Evolutionary conservation across 495 filamentous ascomycete species (phyloP).

Genomic region (Hapsidospora chrysogenum): DNA sequence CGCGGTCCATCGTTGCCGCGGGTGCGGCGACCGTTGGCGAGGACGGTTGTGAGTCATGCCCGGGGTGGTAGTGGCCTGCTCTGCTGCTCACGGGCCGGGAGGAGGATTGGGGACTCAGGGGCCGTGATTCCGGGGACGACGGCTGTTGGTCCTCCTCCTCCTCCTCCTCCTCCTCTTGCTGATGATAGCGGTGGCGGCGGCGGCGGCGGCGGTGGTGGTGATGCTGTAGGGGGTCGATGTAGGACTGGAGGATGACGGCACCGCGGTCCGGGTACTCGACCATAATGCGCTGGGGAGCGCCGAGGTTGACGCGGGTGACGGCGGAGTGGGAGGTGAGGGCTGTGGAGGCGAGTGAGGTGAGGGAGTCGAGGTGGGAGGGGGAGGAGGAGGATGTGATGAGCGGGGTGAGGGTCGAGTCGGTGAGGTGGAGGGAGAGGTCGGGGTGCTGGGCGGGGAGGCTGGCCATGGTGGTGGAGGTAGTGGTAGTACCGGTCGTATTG

Average conservation of each 20-base stretch:
- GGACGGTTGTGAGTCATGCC: no score
- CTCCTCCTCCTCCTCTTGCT: no score
- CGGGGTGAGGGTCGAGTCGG: slow-evolving; percentile 23
- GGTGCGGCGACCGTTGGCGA: no score
- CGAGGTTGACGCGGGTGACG: slow-evolving; percentile 18
- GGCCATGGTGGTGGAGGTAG: slow-evolving; percentile 13
- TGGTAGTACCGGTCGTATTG: no score
- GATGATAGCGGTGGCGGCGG: neutral
- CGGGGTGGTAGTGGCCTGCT: no score
- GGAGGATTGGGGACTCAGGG: no score
- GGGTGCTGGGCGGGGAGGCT: slow-evolving; percentile 19
- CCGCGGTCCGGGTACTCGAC: slow-evolving; percentile 18
- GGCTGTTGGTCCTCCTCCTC: no score
- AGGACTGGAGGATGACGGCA: slow-evolving; percentile 18
- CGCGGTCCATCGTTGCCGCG: no score
- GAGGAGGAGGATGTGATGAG: slow-evolving; percentile 21
- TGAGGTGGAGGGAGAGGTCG: slow-evolving; percentile 19
- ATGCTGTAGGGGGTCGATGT: slow-evolving; percentile 10
- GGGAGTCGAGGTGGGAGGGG: slow-evolving; percentile 10
- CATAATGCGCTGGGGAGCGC: slow-evolving; percentile 20
- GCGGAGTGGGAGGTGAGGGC: slow-evolving; percentile 22
- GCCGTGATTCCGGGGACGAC: slow-evolving; percentile 1
- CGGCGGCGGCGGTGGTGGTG: neutral
- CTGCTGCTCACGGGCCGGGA: no score
- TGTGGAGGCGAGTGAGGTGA: slow-evolving; percentile 18